Evolutionary conservation across 306 rosid species (phyloP).

Genomic region (Carpinus fangiana): DNA sequence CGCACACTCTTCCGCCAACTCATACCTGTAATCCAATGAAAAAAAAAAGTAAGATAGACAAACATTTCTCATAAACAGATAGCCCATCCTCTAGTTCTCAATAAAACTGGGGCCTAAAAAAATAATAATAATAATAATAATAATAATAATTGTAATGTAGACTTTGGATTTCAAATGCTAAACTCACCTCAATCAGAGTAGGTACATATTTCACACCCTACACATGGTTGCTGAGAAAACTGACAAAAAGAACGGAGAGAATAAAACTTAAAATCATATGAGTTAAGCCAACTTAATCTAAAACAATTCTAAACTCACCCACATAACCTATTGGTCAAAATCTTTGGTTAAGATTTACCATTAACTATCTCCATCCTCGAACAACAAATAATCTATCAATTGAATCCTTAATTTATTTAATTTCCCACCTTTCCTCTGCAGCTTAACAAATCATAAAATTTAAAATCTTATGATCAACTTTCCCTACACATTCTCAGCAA

Average conservation of each 20-base stretch:
- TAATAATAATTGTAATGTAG: slow-evolving; percentile 5
- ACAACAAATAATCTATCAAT: background rate
- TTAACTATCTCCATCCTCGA: slow-evolving; percentile 14
- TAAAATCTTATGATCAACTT: slow-evolving; percentile 2
- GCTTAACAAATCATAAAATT: slow-evolving; percentile 10
- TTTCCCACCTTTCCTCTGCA: slow-evolving; percentile 20
- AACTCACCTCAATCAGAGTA: slow-evolving; percentile 44
- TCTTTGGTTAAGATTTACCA: slow-evolving; percentile 2
- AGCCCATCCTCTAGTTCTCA: slow-evolving; percentile 6
- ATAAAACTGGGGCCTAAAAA: background rate
- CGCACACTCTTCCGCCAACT: slow-evolving; percentile 81
- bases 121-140: background rate
- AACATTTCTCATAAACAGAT: background rate
- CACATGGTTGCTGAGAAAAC: slow-evolving; percentile 54
- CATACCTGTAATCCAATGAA: slow-evolving; percentile 44
- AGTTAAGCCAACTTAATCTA: slow-evolving; percentile 17
- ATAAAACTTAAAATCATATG: slow-evolving; percentile 21
- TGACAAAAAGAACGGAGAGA: slow-evolving; percentile 30
- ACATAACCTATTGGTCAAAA: slow-evolving; percentile 7
- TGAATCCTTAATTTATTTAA: background rate
- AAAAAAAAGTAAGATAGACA: background rate
- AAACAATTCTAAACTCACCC: slow-evolving; percentile 23
- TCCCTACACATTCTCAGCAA: slow-evolving; percentile 29
- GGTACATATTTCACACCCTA: slow-evolving; percentile 43
- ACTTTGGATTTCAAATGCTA: slow-evolving; percentile 23